These are phyloP conservation scores for Citrullus amarus DNA, from an alignment of 306 rosid genomes.

Conservation along the genomic window DNA sequence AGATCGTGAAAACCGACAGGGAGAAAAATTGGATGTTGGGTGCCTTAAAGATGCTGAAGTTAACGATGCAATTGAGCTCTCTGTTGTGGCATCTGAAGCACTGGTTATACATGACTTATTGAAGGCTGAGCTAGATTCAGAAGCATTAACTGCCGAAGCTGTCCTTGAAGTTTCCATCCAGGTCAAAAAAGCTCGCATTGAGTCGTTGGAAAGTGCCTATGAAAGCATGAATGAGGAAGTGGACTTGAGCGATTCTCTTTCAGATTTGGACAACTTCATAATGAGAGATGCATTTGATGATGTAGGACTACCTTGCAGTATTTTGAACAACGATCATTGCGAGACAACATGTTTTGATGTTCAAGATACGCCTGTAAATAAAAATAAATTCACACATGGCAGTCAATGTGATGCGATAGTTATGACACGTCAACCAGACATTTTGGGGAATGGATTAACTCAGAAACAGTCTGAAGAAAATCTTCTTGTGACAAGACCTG, in stretches of 20 bases:
- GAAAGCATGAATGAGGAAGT: slow-evolving; percentile 25
- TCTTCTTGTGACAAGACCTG: slow-evolving; percentile 15
- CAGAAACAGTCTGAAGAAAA: slow-evolving; percentile 20
- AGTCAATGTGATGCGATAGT: slow-evolving; percentile 13
- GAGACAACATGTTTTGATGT: slow-evolving; percentile 21
- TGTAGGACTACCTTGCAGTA: slow-evolving; percentile 41
- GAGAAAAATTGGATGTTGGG: slow-evolving; percentile 21
- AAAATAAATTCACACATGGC: slow-evolving; percentile 16
- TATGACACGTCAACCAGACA: slow-evolving; percentile 18
- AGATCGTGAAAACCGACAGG: slow-evolving; percentile 19
- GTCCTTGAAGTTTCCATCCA: slow-evolving; percentile 67
- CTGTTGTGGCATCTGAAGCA: slow-evolving; percentile 84
- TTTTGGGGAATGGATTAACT: slow-evolving; percentile 17
- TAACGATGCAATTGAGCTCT: slow-evolving; percentile 56
- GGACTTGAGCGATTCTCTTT: slow-evolving; percentile 48
- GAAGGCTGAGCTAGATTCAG: slow-evolving; percentile 26
- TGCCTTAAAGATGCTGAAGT: slow-evolving; percentile 29
- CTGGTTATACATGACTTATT: slow-evolving; percentile 59
- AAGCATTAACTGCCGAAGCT: slow-evolving; percentile 29
- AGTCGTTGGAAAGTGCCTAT: slow-evolving; percentile 31
- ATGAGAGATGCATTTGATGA: slow-evolving; percentile 72
- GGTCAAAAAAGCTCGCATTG: slow-evolving; percentile 59
- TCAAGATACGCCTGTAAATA: slow-evolving; percentile 30
- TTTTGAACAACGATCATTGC: slow-evolving; percentile 15
- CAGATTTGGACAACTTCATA: slow-evolving; percentile 61